These are phyloP conservation scores for Bromus sterilis DNA, from an alignment of 176 grass and related monocot genomes.

Conservation along the genomic window DNA sequence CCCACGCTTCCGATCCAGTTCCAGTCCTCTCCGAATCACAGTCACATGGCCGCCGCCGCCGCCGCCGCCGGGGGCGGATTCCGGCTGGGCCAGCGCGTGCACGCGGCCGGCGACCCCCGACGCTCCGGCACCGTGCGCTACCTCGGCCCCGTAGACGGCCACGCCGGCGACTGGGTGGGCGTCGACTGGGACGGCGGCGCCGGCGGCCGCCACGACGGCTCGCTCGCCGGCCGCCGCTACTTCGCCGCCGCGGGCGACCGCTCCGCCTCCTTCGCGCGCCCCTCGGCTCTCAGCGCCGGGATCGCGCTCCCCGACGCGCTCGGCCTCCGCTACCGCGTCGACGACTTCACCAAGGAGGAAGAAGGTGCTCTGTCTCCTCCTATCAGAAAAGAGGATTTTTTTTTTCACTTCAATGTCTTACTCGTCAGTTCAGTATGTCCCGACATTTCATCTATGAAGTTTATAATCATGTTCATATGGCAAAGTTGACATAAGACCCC, in stretches of 20 bases:
- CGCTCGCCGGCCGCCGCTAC: constrained; percentile 43
- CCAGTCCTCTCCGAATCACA: neutral
- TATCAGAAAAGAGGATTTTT: too few species aligned
- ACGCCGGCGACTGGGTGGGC: constrained; percentile 69
- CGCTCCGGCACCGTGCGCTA: constrained; percentile 71
- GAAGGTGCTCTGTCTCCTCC: too few species aligned
- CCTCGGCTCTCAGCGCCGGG: constrained; percentile 47
- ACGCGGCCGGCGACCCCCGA: constrained; percentile 50
- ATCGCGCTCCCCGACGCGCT: constrained; percentile 74
- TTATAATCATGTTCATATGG: neutral
- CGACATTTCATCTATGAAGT: neutral
- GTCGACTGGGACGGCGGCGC: constrained; percentile 79
- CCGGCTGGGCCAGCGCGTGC: constrained; percentile 58
- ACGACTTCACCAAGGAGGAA: constrained; percentile 83
- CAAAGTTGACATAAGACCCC: neutral
- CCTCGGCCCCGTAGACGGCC: constrained; percentile 46
- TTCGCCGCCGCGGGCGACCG: constrained; percentile 39
- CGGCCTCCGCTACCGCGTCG: constrained; percentile 49
- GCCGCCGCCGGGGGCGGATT: constrained; percentile 7
- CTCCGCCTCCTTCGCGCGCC: constrained; percentile 75
- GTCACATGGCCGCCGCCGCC: neutral
- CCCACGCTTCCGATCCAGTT: neutral
- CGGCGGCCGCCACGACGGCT: constrained; percentile 72
- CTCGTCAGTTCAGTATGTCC: neutral
- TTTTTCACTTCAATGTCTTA: too few species aligned